Base-by-base conservation (phyloP, 805 yeast species). In the Diddensiella caesifluorescens region DNA sequence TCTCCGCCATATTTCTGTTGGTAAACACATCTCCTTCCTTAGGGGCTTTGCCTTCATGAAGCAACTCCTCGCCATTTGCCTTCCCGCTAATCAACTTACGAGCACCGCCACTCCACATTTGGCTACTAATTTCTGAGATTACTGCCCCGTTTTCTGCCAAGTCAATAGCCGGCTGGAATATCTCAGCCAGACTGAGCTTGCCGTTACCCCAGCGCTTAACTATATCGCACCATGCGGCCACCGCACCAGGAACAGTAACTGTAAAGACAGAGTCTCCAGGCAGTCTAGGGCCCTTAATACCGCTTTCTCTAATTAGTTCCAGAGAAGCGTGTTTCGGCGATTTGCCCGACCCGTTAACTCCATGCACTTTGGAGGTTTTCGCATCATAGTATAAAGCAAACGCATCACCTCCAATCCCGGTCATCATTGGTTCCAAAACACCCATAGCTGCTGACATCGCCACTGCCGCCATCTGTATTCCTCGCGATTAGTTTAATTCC, bases 171-270 rank as follows among this genome's bases (percentile, higher is more conserved):
- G 65, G 65, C 29, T 48, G 51, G 16, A 62, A 48, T 22, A 80
- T 69, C 44, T 83, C 79, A 1, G 59, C 73, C 52, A 83, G 60
- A 0, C 77, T 52, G 9, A 83, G 75, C 5, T 74, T 75, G 1
- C 83, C 83, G 21, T 83, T 76, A 1, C 94, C 92, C 85, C 88
- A 83, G 45, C 61, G 65, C 31, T 75, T 78, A 28, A 73, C 63
- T 2, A 85, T 74, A 58, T 83, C 92, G 34, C 70, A 57, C 92
- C 92, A 84, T 0, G 86, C 90, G 4, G 86, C 85, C 36, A 83
- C 70, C 1, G 86, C 80, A 3, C 94, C 94, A 0, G 92, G 92
- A 3, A 83, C 88, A 39, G 79, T 80, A 5, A 80, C 75, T 0
- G 81, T 62, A 44, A 75, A 76, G 2, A 78, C 72, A 2, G 85